These are phyloP conservation scores for Candida taoyuanica DNA, from an alignment of 805 yeast genomes.

Conservation along the genomic window DNA sequence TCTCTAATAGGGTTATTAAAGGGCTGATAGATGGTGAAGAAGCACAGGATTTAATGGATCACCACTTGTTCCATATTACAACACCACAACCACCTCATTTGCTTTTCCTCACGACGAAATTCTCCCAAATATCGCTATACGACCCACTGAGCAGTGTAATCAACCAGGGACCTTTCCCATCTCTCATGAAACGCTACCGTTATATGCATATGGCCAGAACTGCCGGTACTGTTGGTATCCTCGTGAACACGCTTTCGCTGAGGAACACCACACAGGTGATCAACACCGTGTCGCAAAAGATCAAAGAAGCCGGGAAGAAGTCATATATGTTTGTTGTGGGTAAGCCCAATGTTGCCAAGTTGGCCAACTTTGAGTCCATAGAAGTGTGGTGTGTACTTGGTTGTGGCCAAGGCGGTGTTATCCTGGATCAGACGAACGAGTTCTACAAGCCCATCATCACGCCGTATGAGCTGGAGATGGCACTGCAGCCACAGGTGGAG, in stretches of 20 bases:
- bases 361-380: slow-evolving; percentile 92
- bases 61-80: slow-evolving; percentile 64
- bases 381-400: slow-evolving; percentile 95
- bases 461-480: slow-evolving; percentile 84
- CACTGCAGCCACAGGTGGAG: slow-evolving; percentile 65
- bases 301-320: slow-evolving; percentile 78
- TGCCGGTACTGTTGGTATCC: slow-evolving; percentile 87
- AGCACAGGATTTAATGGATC: slow-evolving; percentile 39
- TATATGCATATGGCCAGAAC: slow-evolving; percentile 85
- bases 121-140: slow-evolving; percentile 46
- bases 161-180: slow-evolving; percentile 63
- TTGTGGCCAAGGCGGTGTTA: slow-evolving; percentile 90
- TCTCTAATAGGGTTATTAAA: slow-evolving; percentile 29
- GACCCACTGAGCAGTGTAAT: slow-evolving; percentile 37
- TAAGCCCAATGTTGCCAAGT: slow-evolving; percentile 93
- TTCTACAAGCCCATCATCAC: slow-evolving; percentile 90
- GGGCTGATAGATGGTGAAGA: slow-evolving; percentile 24
- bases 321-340: slow-evolving; percentile 95
- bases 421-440: slow-evolving; percentile 72
- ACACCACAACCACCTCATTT: slow-evolving; percentile 75
- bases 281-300: slow-evolving; percentile 52
- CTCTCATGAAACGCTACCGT: slow-evolving; percentile 77
- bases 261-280: slow-evolving; percentile 67
- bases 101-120: slow-evolving; percentile 69
- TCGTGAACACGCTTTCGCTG: slow-evolving; percentile 85